Conservation (phyloP, 2,329 filamentous ascomycete genomes). For the Graphiopsis chlorocephala region DNA sequence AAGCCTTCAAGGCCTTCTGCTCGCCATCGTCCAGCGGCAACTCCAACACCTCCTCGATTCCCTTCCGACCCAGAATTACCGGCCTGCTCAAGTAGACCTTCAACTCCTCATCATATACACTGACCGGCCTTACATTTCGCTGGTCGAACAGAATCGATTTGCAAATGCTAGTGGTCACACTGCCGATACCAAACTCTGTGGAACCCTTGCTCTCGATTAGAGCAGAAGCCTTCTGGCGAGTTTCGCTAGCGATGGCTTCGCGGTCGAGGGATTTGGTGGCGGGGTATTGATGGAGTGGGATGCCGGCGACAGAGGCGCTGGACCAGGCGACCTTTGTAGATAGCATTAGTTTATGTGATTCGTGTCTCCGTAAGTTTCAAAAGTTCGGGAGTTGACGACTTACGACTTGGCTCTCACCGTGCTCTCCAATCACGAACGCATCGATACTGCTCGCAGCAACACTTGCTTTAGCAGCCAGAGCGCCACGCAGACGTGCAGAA, state of each 20-base stretch:
- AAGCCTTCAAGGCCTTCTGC: conserved; percentile 33
- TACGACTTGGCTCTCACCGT: conserved; percentile 49
- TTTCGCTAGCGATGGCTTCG: conserved; percentile 43
- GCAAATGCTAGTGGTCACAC: conserved; percentile 49
- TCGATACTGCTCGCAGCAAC: conserved; percentile 40
- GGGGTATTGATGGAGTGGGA: conserved; percentile 36
- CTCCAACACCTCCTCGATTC: conserved; percentile 42
- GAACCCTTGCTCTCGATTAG: conserved; percentile 53
- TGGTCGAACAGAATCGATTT: conserved; percentile 51
- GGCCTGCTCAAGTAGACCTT: conserved; percentile 52
- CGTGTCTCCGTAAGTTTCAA: too few relatives aligned
- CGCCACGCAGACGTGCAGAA: conserved; percentile 48
- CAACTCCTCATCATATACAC: conserved; percentile 48
- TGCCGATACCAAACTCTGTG: conserved; percentile 51
- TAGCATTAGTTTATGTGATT: background rate
- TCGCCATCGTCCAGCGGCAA: conserved; percentile 37
- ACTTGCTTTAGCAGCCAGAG: conserved; percentile 41
- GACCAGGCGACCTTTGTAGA: conserved; percentile 42
- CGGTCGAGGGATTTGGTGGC: conserved; percentile 33
- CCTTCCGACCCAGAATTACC: conserved; percentile 48
- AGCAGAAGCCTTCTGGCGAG: conserved; percentile 46
- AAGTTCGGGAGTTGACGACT: background rate
- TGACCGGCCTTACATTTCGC: conserved; percentile 47
- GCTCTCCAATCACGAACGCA: conserved; percentile 50
- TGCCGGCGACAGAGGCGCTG: conserved; percentile 42